Percentiles rank a stretch among this genome's conserved stretches.
Conservation (phyloP, 257 asterid species). For the Solanum boliviense region DNA sequence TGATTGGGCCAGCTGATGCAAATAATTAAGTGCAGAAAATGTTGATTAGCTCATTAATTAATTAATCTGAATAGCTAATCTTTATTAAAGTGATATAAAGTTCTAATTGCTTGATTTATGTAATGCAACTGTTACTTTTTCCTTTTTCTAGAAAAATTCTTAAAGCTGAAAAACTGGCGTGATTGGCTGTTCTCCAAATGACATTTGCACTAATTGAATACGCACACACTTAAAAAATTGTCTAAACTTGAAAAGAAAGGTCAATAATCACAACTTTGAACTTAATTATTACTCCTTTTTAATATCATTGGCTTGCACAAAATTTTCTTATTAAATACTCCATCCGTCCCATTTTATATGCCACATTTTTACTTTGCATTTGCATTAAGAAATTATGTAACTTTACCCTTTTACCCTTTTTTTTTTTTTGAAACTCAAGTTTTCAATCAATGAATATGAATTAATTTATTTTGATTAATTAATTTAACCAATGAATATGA, state of each 20-base stretch:
- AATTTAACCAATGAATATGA: too few species aligned
- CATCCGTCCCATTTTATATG: too few species aligned
- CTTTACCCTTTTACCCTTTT: too few species aligned
- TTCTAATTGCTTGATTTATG: background rate
- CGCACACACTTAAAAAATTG: background rate
- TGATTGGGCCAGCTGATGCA: background rate
- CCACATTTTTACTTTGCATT: too few species aligned
- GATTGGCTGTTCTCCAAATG: background rate
- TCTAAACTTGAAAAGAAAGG: background rate
- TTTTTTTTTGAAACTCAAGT: too few species aligned
- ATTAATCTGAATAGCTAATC: background rate
- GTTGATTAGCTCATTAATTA: background rate
- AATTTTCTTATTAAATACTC: background rate
- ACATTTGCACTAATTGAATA: background rate
- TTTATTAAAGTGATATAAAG: background rate
- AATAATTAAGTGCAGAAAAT: background rate
- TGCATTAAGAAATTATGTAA: too few species aligned
- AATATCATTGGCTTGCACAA: background rate
- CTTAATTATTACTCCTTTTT: background rate
- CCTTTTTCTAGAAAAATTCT: background rate
- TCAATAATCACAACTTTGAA: background rate
- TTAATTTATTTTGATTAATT: too few species aligned
- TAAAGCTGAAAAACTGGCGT: background rate
- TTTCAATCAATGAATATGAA: too few species aligned
- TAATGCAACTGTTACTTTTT: background rate